Conservation (phyloP, 371 early-diverging fungal genomes). For the Syncephalastrum monosporum region DNA sequence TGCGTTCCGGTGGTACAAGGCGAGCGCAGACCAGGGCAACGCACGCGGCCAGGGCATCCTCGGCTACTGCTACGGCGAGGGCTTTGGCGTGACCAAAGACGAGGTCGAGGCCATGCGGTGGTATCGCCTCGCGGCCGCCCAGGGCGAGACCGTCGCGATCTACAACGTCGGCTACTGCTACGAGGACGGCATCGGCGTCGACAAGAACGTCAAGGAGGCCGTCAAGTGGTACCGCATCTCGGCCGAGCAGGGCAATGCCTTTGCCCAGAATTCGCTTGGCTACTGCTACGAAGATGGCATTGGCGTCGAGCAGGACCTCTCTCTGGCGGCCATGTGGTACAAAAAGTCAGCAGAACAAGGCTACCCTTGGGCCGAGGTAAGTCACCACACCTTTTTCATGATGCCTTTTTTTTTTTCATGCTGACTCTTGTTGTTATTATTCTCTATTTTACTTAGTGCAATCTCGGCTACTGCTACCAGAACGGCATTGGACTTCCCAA, state of each 20-base stretch:
- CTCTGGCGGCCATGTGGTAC: constrained; percentile 60
- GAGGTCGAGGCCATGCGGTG: constrained; percentile 69
- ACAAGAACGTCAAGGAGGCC: constrained; percentile 64
- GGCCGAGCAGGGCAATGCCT: constrained; percentile 75
- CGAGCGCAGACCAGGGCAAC: constrained; percentile 66
- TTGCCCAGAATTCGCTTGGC: constrained; percentile 81
- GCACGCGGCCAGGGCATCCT: constrained; percentile 70
- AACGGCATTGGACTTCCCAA: constrained; percentile 77
- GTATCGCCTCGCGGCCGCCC: constrained; percentile 66
- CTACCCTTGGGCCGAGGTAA: constrained; percentile 46
- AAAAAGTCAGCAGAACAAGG: constrained; percentile 68
- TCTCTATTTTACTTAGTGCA: constrained; percentile 37
- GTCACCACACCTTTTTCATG: no score
- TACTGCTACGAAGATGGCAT: constrained; percentile 80
- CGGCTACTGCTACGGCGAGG: constrained; percentile 78
- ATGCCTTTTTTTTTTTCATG: no score
- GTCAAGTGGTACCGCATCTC: constrained; percentile 73
- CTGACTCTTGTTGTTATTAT: no score
- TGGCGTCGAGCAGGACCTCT: constrained; percentile 58
- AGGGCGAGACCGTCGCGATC: constrained; percentile 71
- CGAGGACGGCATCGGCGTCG: constrained; percentile 80
- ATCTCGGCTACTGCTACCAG: constrained; percentile 82
- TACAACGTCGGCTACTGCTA: constrained; percentile 85
- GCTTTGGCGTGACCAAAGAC: constrained; percentile 73
- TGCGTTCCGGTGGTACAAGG: constrained; percentile 67